phyloP scores from a whole-genome alignment of 78 protist genomes.

The Speleostelium caveatum region DNA sequence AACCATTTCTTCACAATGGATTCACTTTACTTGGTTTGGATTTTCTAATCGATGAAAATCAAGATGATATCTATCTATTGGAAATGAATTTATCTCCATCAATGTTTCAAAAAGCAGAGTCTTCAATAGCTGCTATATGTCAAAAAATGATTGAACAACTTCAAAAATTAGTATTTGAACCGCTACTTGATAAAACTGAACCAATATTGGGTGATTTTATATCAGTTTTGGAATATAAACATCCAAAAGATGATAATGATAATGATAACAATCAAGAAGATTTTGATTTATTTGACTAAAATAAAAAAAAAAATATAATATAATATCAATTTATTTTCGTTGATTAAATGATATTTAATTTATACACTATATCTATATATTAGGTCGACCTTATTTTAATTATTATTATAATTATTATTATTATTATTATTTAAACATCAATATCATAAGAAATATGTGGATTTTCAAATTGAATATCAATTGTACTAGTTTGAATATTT shows the following conservation, averaged over 20 bases:
- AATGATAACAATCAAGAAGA: neutral
- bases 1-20: neutral
- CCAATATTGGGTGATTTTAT: neutral
- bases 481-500: no score
- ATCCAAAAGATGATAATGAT: neutral
- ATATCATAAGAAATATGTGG: neutral
- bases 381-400: no score
- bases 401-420: no score
- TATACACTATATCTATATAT: no score
- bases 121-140: neutral
- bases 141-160: neutral
- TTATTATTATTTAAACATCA: no score
- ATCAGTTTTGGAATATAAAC: neutral
- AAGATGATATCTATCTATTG: constrained; percentile 6
- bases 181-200: neutral
- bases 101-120: constrained; percentile 9
- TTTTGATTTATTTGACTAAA: neutral
- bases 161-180: constrained; percentile 5
- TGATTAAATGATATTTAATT: no score
- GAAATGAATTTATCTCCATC: constrained; percentile 66
- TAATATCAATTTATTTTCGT: neutral
- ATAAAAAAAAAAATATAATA: neutral
- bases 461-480: neutral
- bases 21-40: constrained; percentile 50
- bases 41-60: constrained; percentile 25